Evolutionary conservation across 192 early-diverging fungal species (phyloP), one percentile per base, ranked within the genome.

Genomic region (Coemansia sp.): DNA sequence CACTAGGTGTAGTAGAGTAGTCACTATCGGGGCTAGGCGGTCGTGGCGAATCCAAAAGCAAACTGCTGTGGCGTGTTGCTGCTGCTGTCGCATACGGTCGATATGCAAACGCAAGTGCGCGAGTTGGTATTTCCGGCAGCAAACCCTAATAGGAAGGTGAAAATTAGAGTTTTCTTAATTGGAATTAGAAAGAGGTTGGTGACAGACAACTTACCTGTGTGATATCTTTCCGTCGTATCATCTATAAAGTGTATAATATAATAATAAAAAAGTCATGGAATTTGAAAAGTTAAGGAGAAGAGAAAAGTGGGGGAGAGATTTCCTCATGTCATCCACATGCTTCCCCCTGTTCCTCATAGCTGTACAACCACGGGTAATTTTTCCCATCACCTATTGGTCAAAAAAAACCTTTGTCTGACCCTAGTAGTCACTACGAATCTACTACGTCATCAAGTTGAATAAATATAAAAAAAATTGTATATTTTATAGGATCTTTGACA

Each of bases 401-500:
- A 13, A 44, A 44, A 10, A 44, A 28, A 28, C 28, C 28, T 28
- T 44, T 4, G 43, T 14, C 43, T 17, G 11, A 13, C 43, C 17
- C 43, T 28, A 28, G 28, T 28, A 28, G 28, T 28, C 28, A 28
- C 28, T 28, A 28, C 28, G 28, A 28, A 28, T 28, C 28, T 28
- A 28, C 28, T 28, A 28, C 28, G 28, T 28, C 28, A 28, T 28
- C 28, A 28, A 28, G 28, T 28, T 28, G 28, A 28, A 28, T 28
- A 28, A 28, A 28, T 28, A 28, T 28, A 28, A 28, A 28, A 28
- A 28, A 28, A 28, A 28, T 28, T 28, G 28, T 28, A 28, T 28
- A 28, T n/a, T n/a, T 46, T 46, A 40, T 8, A 97, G 78, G 86
- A 85, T 88, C 82, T 98, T 98, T 50, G 94, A 95, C 95, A 98